These are phyloP conservation scores for Colletotrichum sojae DNA, from an alignment of 2,329 filamentous ascomycete genomes.

Conservation along the genomic window DNA sequence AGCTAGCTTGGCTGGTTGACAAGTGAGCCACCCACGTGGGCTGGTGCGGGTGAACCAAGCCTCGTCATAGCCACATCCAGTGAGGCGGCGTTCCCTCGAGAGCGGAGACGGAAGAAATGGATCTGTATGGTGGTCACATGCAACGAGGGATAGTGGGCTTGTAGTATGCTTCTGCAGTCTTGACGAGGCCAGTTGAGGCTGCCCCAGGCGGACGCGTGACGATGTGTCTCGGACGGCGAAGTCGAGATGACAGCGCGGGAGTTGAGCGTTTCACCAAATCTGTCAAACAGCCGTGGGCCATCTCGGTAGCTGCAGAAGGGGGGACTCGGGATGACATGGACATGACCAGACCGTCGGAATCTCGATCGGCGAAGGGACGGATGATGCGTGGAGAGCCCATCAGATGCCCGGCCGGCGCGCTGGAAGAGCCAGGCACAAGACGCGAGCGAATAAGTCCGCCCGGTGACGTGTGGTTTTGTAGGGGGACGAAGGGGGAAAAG, in stretches of 20 bases:
- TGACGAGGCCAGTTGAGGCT: constrained; percentile 1
- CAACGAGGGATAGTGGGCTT: background rate
- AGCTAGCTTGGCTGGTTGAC: background rate
- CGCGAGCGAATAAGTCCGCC: constrained; percentile 3
- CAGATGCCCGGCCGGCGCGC: constrained; percentile 1
- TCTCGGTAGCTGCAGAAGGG: background rate
- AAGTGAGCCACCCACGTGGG: constrained; percentile 30
- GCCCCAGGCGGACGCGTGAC: constrained; percentile 24
- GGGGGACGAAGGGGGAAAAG: too few relatives aligned
- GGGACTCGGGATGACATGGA: background rate
- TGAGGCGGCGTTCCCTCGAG: background rate
- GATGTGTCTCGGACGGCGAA: constrained; percentile 23
- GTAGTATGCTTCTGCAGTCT: too few relatives aligned
- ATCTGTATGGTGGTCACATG: constrained; percentile 24
- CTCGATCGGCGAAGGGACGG: background rate
- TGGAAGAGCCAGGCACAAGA: constrained; percentile 7
- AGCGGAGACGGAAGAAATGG: background rate
- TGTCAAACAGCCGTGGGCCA: background rate
- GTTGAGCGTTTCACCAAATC: constrained; percentile 16
- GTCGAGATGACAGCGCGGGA: constrained; percentile 20
- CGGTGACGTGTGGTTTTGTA: too few relatives aligned
- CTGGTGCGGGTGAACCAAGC: constrained; percentile 15
- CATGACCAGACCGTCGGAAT: constrained; percentile 9
- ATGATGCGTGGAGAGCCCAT: background rate
- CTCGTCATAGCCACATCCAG: constrained; percentile 12